Conservation (phyloP, 2,329 filamentous ascomycete genomes). For the Ophiosphaerella korrae region DNA sequence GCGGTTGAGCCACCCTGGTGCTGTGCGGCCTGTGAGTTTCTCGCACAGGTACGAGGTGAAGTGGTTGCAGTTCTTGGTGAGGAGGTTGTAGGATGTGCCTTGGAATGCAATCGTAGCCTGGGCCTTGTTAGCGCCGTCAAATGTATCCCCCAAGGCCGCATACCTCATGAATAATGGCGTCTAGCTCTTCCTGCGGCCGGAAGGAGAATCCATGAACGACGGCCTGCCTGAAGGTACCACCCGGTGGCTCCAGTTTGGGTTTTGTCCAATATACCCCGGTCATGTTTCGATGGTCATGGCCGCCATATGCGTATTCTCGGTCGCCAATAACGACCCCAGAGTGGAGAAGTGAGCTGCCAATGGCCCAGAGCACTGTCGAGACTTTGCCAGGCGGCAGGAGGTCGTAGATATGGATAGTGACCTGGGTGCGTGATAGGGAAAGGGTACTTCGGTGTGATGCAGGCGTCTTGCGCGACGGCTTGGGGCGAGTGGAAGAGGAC, state of each 20-base stretch:
- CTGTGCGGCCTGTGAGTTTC: constrained; percentile 70
- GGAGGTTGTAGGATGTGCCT: constrained; percentile 77
- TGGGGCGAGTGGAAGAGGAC: constrained; percentile 39
- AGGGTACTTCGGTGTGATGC: constrained; percentile 66
- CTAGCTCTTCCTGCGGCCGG: constrained; percentile 70
- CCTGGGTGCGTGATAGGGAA: constrained; percentile 73
- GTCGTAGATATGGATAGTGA: constrained; percentile 79
- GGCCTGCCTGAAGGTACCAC: constrained; percentile 75
- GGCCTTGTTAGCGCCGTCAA: constrained; percentile 15
- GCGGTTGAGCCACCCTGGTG: constrained; percentile 78
- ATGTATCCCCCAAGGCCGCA: neutral
- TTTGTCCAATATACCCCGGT: constrained; percentile 85
- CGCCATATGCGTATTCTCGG: constrained; percentile 83
- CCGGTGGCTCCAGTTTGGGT: constrained; percentile 73
- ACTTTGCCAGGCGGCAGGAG: constrained; percentile 76
- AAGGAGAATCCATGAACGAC: constrained; percentile 82
- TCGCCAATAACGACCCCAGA: constrained; percentile 82
- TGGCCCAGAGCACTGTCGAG: constrained; percentile 76
- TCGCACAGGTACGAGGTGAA: constrained; percentile 80
- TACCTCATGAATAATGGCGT: constrained; percentile 66
- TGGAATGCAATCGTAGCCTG: constrained; percentile 72
- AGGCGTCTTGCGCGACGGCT: constrained; percentile 50
- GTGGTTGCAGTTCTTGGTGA: constrained; percentile 87
- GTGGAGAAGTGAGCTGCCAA: constrained; percentile 79
- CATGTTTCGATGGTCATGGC: constrained; percentile 70